Conservation (phyloP, 257 asterid genomes). For the Lycium barbarum region DNA sequence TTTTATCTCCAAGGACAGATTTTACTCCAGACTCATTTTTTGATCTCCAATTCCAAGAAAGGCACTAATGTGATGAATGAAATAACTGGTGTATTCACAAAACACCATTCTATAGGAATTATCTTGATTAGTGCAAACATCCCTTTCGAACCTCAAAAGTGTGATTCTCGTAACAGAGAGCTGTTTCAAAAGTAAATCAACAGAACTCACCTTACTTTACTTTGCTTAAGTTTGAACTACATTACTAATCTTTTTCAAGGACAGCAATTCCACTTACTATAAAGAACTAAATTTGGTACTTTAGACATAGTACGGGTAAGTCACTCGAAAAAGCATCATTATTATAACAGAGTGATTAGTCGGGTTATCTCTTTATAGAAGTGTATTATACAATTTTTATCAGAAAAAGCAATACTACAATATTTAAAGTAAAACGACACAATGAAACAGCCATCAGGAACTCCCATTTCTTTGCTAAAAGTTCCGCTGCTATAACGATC, state of each 20-base stretch:
- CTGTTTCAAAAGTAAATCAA: neutral
- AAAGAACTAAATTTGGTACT: neutral
- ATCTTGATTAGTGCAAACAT: constrained; percentile 6
- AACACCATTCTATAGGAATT: constrained; percentile 1
- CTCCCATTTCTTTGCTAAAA: neutral
- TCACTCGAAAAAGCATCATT: neutral
- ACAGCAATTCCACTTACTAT: neutral
- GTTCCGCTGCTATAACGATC: neutral
- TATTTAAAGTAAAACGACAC: neutral
- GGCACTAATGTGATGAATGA: neutral
- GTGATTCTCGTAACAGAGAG: neutral
- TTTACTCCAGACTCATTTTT: neutral
- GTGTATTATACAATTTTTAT: constrained; percentile 8
- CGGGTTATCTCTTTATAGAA: neutral
- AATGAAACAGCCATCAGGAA: neutral
- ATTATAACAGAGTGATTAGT: neutral
- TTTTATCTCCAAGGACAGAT: neutral
- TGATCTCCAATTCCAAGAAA: neutral
- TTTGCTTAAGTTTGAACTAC: neutral
- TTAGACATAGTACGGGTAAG: neutral
- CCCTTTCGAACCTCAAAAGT: neutral
- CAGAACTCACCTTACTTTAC: constrained; percentile 11
- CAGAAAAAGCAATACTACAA: neutral
- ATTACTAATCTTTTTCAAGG: neutral
- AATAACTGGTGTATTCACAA: constrained; percentile 14